Base-by-base conservation (phyloP, 78 protist genomes). In the Dictyostelium brefeldianum region DNA sequence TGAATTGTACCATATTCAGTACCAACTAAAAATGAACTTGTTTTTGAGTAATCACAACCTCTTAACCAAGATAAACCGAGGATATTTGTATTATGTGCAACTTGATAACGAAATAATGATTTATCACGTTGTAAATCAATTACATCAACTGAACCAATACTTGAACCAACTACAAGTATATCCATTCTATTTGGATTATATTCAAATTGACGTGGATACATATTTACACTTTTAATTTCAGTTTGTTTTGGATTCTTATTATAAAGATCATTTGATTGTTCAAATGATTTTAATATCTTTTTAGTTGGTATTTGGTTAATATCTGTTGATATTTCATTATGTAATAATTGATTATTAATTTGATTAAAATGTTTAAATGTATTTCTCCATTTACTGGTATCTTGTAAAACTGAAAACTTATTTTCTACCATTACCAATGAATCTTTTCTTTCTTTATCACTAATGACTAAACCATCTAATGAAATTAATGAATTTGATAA, bases 1-100 rank as follows among this genome's bases (percentile, higher is more conserved):
- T 67, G 41, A 67, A 67, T 67, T 31, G 36, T 31, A 15, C 75
- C 75, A 67, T 67, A 29, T 18, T 67, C 75, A 27, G 75, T 31
- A 15, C 75, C 75, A 31, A 31, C 75, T 6, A 67, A 31, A 31
- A 67, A 67, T 25, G 75, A 67, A 14, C 22, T 29, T 31, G 25
- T 47, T 25, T 29, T 67, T 36, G 43, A 36, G 2, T 36, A 36
- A 36, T 36, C 43, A 36, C 43, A 36, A 36, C 43, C 43, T 36
- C 43, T 36, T 15, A 67, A 29, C 75, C 75, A 67, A 15, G 75
- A 67, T 17, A 67, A 31, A 67, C 75, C 75, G 10, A 67, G 31
- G 11, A 67, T 67, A 25, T 31, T 67, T 4, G 43, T 36, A 62
- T 62, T 62, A 62, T 25, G 1, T 9, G 10, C 5, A 22, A 22